phyloP scores from a whole-genome alignment of 202 grass and related monocot species.

The Schoenoplectus triqueter region DNA sequence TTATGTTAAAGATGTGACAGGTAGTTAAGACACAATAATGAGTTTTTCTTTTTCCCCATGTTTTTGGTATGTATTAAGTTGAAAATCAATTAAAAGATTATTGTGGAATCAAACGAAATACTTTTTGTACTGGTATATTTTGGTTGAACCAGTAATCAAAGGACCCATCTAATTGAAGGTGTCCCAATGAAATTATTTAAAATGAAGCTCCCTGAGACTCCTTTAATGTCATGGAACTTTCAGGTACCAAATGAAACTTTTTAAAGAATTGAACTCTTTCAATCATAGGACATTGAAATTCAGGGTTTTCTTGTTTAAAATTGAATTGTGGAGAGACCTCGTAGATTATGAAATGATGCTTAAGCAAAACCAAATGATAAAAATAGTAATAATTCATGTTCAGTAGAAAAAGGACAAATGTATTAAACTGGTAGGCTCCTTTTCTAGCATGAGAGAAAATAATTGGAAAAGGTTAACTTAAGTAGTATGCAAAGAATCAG shows the following conservation, averaged over 20 bases:
- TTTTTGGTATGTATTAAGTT: not conserved
- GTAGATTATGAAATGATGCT: not conserved
- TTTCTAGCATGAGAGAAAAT: slow-evolving; percentile 11
- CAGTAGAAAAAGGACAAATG: no score
- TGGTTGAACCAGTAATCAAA: not conserved
- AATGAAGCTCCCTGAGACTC: not conserved
- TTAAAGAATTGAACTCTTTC: not conserved
- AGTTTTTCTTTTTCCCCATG: not conserved
- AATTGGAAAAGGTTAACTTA: not conserved
- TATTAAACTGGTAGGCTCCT: slow-evolving; percentile 2
- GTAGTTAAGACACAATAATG: slow-evolving; percentile 32
- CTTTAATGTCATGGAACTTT: not conserved
- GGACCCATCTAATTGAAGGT: not conserved
- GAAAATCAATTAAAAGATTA: not conserved
- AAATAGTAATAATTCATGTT: not conserved
- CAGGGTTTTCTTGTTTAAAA: not conserved
- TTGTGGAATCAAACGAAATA: not conserved
- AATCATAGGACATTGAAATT: not conserved
- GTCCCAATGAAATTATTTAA: not conserved
- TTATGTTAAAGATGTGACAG: slow-evolving; percentile 38
- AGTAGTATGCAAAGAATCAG: not conserved
- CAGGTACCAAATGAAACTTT: not conserved
- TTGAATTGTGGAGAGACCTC: not conserved
- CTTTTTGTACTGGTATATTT: not conserved
- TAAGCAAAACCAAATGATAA: not conserved